Evolutionary conservation across 177 flowering plant genomes (phyloP).

Genomic region (Telopea speciosissima): DNA sequence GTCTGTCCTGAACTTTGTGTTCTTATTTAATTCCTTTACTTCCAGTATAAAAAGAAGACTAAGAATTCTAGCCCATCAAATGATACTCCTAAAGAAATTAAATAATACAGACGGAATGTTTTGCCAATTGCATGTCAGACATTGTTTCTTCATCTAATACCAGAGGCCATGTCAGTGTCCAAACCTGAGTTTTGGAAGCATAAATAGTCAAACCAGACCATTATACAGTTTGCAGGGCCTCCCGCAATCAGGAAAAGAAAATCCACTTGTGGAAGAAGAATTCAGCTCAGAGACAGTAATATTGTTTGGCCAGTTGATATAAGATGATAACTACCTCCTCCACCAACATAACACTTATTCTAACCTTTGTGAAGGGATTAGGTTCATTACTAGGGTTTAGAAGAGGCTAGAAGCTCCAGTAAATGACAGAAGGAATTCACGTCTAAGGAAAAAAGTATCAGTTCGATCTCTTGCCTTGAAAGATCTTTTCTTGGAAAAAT

Average conservation of each 20-base stretch:
- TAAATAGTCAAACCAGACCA: background rate
- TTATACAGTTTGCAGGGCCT: background rate
- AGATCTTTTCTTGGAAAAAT: background rate
- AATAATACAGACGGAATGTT: background rate
- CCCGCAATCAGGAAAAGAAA: background rate
- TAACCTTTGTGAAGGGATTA: background rate
- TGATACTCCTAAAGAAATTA: background rate
- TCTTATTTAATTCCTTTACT: background rate
- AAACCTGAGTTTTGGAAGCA: background rate
- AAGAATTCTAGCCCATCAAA: background rate
- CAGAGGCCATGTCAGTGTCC: background rate
- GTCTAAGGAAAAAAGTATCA: background rate
- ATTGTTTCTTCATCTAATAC: background rate
- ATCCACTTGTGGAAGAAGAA: too few species aligned
- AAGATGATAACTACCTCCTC: background rate
- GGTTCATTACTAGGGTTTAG: background rate
- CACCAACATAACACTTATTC: background rate
- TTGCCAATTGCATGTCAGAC: background rate
- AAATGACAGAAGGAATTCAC: background rate
- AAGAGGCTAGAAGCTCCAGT: background rate
- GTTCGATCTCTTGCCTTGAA: conserved; percentile 48
- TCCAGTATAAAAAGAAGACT: background rate
- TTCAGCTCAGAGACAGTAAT: background rate
- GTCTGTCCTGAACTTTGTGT: background rate
- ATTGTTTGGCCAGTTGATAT: background rate